Evolutionary conservation across 805 yeast genomes (phyloP).

Genomic region (Kuraishia cidri): DNA sequence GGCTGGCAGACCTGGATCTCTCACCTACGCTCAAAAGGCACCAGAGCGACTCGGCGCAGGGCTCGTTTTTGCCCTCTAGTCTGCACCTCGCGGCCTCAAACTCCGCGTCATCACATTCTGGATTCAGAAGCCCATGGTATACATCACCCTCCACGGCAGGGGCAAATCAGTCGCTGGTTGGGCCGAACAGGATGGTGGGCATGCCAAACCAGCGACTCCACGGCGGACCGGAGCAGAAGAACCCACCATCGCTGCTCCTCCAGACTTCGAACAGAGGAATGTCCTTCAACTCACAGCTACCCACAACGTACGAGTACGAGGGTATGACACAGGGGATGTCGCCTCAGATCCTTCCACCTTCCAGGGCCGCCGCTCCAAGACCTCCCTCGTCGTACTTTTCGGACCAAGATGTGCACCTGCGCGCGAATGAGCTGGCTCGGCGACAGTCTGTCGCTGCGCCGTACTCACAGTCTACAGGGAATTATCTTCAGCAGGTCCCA

Average conservation of each 20-base stretch:
- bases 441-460: constrained; percentile 4
- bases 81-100: too few relatives aligned
- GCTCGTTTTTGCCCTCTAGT: background rate
- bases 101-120: too few relatives aligned
- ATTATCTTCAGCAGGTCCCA: too few relatives aligned
- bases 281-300: constrained; percentile 2
- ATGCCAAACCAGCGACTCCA: too few relatives aligned
- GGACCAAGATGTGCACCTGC: constrained; percentile 1
- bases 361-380: constrained; percentile 4
- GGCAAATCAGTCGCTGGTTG: too few relatives aligned
- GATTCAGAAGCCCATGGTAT: too few relatives aligned
- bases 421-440: constrained; percentile 1
- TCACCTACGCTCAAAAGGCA: constrained; percentile 3
- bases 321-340: background rate
- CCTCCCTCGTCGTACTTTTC: constrained; percentile 3
- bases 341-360: constrained; percentile 2
- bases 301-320: constrained; percentile 4
- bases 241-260: too few relatives aligned
- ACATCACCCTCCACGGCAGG: too few relatives aligned
- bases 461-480: background rate
- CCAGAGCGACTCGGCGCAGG: background rate
- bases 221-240: too few relatives aligned
- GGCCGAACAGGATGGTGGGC: too few relatives aligned
- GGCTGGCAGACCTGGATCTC: constrained; percentile 2
- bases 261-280: too few relatives aligned